Base-by-base conservation (phyloP, 106 monocot species). In the Amphibolis antarctica region DNA sequence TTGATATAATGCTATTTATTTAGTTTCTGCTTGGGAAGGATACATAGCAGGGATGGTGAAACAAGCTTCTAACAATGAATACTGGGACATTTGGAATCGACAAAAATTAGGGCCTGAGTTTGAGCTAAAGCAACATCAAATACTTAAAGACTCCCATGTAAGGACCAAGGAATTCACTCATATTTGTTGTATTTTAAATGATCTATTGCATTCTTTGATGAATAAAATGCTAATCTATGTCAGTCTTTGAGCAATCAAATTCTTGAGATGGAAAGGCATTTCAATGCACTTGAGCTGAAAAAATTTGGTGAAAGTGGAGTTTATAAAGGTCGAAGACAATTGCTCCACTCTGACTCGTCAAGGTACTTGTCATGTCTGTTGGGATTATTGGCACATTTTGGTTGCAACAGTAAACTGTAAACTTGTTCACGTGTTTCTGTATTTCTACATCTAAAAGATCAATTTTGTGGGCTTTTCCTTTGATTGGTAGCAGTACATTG, bases 251-350 rank as follows among this genome's bases (percentile, higher is more conserved):
- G 81, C 45, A 82, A 79, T 70, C 78, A 87, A 53, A 78, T 98
- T 59, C 65, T 91, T 28, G 87, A 91, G 77, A 71, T 98, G 10
- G 91, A 98, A 76, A 86, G 80, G 23, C 85, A 91, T 76, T 98
- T 98, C 70, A 82, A 91, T 67, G 70, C 56, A 48, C 69, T 98
- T 28, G 98, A 98, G 73, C 85, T 98, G 27, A 90, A 82, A 36
- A 84, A 53, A 67, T 91, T 83, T 81, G 82, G 87, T 67, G 98
- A 81, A 73, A 67, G 29, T 51, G 71, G 70, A 78, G 65, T 31
- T 75, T 21, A 51, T 71, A 63, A 67, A 69, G 71, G 75, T 47
- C 60, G 68, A 52, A 69, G 76, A 71, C 71, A 70, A 66, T 66
- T 75, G 20, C 54, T 43, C 62, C 67, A 52, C 44, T 55, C 51